These are phyloP conservation scores for Lactarius evosmus DNA, from an alignment of 768 basidiomycete species.

Conservation along the genomic window DNA sequence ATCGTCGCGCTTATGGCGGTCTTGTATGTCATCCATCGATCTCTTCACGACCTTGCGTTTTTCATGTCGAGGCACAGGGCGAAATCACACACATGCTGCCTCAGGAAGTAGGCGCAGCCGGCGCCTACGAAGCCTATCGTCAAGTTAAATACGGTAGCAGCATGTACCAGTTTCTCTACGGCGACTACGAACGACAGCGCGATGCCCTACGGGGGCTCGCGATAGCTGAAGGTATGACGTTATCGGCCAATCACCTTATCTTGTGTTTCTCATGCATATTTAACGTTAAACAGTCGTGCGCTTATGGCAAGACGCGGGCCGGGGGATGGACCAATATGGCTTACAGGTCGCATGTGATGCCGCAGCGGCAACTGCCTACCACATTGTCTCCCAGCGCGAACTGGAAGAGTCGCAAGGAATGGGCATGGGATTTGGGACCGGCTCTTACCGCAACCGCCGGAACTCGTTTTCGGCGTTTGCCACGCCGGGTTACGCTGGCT, in stretches of 20 bases:
- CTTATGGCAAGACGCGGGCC: slow-evolving; percentile 50
- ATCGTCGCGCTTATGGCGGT: slow-evolving; percentile 62
- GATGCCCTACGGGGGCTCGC: slow-evolving; percentile 68
- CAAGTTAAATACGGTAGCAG: slow-evolving; percentile 57
- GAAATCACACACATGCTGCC: slow-evolving; percentile 52
- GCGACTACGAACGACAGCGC: slow-evolving; percentile 56
- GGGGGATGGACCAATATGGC: slow-evolving; percentile 33
- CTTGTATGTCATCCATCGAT: slow-evolving; percentile 39
- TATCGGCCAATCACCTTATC: neutral
- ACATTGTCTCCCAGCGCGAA: slow-evolving; percentile 20
- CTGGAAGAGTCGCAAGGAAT: slow-evolving; percentile 2
- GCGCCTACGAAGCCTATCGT: slow-evolving; percentile 74
- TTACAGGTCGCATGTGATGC: slow-evolving; percentile 19
- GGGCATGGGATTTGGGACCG: slow-evolving; percentile 4
- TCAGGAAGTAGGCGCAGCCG: slow-evolving; percentile 67
- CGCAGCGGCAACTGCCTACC: slow-evolving; percentile 22
- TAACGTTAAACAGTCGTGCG: slow-evolving; percentile 53
- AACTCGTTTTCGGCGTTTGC: slow-evolving; percentile 17
- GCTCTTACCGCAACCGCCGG: slow-evolving; percentile 17
- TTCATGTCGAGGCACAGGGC: slow-evolving; percentile 38
- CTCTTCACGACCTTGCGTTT: neutral
- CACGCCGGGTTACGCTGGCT: slow-evolving; percentile 3
- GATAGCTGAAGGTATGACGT: slow-evolving; percentile 59
- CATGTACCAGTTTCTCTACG: slow-evolving; percentile 54
- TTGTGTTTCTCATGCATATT: too few relatives aligned